These are phyloP conservation scores for Thermothelomyces thermophilus DNA, from an alignment of 2,329 filamentous ascomycete species.

Conservation along the genomic window DNA sequence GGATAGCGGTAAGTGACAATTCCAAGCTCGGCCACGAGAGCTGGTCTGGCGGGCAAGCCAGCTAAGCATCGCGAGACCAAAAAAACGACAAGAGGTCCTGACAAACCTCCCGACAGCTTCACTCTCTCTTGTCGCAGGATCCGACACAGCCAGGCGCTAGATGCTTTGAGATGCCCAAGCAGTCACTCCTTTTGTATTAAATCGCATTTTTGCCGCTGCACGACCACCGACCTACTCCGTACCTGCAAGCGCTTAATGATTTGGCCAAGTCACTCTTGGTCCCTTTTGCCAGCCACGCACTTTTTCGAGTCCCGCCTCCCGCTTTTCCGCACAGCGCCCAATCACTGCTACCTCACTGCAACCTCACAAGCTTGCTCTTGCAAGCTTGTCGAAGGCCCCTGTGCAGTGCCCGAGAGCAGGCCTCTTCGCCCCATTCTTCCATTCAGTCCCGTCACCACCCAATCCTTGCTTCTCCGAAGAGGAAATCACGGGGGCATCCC, in stretches of 20 bases:
- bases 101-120: constrained; percentile 6
- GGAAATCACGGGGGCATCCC: constrained; percentile 12
- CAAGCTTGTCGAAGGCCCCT: constrained; percentile 15
- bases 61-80: constrained; percentile 15
- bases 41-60: constrained; percentile 21
- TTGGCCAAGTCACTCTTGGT: constrained; percentile 19
- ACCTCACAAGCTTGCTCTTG: constrained; percentile 8
- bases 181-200: constrained; percentile 11
- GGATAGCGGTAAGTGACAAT: constrained; percentile 21
- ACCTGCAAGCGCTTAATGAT: neutral
- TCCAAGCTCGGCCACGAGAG: constrained; percentile 10
- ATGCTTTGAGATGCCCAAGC: constrained; percentile 14
- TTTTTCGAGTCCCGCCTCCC: constrained; percentile 19
- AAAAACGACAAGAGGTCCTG: neutral
- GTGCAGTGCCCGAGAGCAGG: constrained; percentile 13
- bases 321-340: constrained; percentile 15
- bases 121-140: constrained; percentile 22
- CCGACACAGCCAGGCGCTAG: constrained; percentile 14
- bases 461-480: constrained; percentile 14
- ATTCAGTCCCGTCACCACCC: constrained; percentile 14
- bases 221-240: constrained; percentile 6
- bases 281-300: constrained; percentile 18
- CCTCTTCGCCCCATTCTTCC: constrained; percentile 17
- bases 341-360: constrained; percentile 5
- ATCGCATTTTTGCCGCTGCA: neutral